These are phyloP conservation scores for Helicostylum pulchrum DNA, from an alignment of 192 early-diverging fungal genomes.

Conservation along the genomic window DNA sequence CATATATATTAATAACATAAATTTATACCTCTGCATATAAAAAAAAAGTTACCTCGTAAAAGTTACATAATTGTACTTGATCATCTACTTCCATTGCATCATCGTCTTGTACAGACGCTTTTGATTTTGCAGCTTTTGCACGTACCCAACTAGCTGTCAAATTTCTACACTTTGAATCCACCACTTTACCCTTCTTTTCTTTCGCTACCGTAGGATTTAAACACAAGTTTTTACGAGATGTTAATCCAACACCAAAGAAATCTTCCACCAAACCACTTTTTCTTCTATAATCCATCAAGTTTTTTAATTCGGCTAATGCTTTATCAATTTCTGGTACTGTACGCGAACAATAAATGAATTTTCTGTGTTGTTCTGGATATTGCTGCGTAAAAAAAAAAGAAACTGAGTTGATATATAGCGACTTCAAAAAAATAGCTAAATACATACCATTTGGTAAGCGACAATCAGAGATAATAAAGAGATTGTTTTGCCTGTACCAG, in stretches of 20 bases:
- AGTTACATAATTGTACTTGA: conserved; percentile 65
- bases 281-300: conserved; percentile 83
- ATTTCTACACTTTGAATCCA: conserved; percentile 89
- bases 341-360: conserved; percentile 99
- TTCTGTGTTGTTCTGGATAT: conserved; percentile 87
- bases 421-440: not conserved
- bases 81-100: conserved; percentile 23
- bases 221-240: conserved; percentile 92
- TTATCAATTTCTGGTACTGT: conserved; percentile 99
- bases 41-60: conserved; percentile 64
- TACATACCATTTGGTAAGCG: conserved; percentile 82
- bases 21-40: not conserved
- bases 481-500: conserved; percentile 98
- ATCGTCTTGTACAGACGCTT: not conserved
- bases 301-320: conserved; percentile 91
- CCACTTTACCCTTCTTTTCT: conserved; percentile 80
- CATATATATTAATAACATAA: too few species aligned
- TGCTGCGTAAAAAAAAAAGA: conserved; percentile 33
- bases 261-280: conserved; percentile 65
- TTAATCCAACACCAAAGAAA: conserved; percentile 91
- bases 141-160: conserved; percentile 95
- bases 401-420: not conserved
- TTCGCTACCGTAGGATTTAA: conserved; percentile 86
- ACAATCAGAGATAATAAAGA: conserved; percentile 94
- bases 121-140: conserved; percentile 42